Percentiles rank a stretch among this genome's conserved stretches.
Evolutionary conservation across 2,329 filamentous ascomycete genomes (phyloP).

Genomic region (Myriosclerotinia scirpicola): DNA sequence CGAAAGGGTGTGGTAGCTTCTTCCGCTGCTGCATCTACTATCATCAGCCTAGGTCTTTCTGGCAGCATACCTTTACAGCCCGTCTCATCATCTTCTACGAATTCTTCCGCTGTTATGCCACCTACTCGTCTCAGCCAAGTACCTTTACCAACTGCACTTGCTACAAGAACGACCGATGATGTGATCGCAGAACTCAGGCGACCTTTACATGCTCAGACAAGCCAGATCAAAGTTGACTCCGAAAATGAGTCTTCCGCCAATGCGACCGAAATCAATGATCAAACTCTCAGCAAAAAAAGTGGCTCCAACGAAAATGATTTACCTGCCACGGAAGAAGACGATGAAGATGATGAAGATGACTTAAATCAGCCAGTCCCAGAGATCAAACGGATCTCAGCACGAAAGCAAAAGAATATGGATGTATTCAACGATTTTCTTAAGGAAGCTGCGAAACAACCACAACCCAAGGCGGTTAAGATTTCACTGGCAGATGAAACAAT

Average conservation of each 20-base stretch:
- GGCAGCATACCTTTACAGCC: background rate
- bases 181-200: conserved; percentile 37
- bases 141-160: conserved; percentile 25
- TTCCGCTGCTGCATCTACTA: background rate
- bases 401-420: conserved; percentile 51
- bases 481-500: conserved; percentile 29
- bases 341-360: conserved; percentile 29
- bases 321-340: conserved; percentile 22
- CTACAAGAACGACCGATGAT: conserved; percentile 34
- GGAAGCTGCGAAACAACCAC: conserved; percentile 5
- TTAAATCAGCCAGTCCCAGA: conserved; percentile 38
- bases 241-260: background rate
- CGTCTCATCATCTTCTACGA: conserved; percentile 25
- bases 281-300: background rate
- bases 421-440: conserved; percentile 46
- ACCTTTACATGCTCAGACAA: conserved; percentile 8
- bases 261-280: background rate
- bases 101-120: conserved; percentile 27
- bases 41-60: background rate
- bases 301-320: conserved; percentile 12
- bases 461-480: conserved; percentile 4
- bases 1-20: background rate
- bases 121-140: conserved; percentile 19
- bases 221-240: background rate
- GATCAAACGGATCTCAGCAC: conserved; percentile 46